Conservation (phyloP, 208 protist species). For the Trypanosomatidae sp. region DNA sequence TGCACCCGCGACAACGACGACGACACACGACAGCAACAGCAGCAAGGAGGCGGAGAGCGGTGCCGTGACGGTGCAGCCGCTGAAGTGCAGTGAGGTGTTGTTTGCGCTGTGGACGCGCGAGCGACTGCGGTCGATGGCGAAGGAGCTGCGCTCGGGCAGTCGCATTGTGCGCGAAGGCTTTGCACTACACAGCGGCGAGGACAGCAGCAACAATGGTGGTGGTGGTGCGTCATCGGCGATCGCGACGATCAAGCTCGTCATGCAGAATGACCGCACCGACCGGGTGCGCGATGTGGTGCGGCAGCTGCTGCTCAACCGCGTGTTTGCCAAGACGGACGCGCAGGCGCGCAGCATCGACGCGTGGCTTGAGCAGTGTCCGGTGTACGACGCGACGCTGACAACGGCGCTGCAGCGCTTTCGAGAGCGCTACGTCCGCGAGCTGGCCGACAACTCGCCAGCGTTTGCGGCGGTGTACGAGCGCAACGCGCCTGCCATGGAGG, state of each 20-base stretch:
- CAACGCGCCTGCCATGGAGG: conserved; percentile 27
- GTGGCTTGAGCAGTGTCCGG: conserved; percentile 63
- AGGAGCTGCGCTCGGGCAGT: conserved; percentile 64
- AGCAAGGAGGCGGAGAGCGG: not conserved
- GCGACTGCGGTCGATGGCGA: conserved; percentile 38
- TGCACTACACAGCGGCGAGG: conserved; percentile 10
- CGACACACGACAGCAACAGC: not conserved
- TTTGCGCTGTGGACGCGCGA: conserved; percentile 67
- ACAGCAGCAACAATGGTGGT: not conserved
- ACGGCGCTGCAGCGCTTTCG: conserved; percentile 63
- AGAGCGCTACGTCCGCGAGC: conserved; percentile 27
- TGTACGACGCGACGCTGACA: conserved; percentile 50
- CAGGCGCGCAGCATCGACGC: conserved; percentile 36
- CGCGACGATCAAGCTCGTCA: conserved; percentile 57
- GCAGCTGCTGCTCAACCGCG: conserved; percentile 37
- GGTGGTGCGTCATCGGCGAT: too few species aligned
- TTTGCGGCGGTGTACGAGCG: conserved; percentile 33
- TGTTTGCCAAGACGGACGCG: conserved; percentile 56
- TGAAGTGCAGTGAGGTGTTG: conserved; percentile 54
- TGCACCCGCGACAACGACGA: not conserved
- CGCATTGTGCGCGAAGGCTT: conserved; percentile 64
- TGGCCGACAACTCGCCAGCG: conserved; percentile 35
- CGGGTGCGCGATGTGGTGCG: conserved; percentile 22
- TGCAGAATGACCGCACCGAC: conserved; percentile 83
- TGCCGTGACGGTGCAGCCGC: conserved; percentile 9